Percentiles rank a stretch among this genome's conserved stretches.
These are phyloP conservation scores for Yamadazyma laniorum DNA, from an alignment of 805 yeast genomes.

Conservation along the genomic window DNA sequence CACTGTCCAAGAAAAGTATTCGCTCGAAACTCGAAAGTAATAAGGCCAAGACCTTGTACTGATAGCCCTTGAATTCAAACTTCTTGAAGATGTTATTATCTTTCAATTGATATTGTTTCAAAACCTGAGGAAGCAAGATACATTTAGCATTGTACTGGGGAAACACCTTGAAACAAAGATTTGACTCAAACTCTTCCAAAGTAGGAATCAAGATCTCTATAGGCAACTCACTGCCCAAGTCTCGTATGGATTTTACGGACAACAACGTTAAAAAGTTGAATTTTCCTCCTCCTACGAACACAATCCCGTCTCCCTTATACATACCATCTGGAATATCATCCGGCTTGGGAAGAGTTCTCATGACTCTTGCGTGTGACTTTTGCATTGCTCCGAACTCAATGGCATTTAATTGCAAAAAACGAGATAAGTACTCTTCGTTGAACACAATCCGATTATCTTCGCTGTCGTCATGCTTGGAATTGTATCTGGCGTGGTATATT, in stretches of 20 bases:
- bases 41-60: conserved; percentile 42
- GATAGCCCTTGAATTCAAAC: conserved; percentile 44
- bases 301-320: conserved; percentile 55
- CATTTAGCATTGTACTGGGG: conserved; percentile 41
- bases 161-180: conserved; percentile 43
- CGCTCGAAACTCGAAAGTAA: conserved; percentile 58
- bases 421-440: conserved; percentile 51
- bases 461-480: conserved; percentile 26
- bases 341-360: conserved; percentile 41
- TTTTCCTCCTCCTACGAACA: conserved; percentile 77
- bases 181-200: conserved; percentile 66
- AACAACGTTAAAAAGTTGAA: conserved; percentile 70
- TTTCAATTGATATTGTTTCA: conserved; percentile 16
- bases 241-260: conserved; percentile 63
- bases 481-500: conserved; percentile 55
- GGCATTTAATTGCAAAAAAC: conserved; percentile 46
- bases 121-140: conserved; percentile 33
- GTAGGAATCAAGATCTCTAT: conserved; percentile 81
- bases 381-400: conserved; percentile 45
- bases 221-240: conserved; percentile 66
- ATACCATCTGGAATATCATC: conserved; percentile 29
- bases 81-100: conserved; percentile 21
- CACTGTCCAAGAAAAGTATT: conserved; percentile 71
- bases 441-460: conserved; percentile 34
- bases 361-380: conserved; percentile 46